A percentile compares a stretch with the other conserved stretches of the same genome.
Conservation (phyloP, 2,329 filamentous ascomycete genomes). For the Fusarium coffeatum region DNA sequence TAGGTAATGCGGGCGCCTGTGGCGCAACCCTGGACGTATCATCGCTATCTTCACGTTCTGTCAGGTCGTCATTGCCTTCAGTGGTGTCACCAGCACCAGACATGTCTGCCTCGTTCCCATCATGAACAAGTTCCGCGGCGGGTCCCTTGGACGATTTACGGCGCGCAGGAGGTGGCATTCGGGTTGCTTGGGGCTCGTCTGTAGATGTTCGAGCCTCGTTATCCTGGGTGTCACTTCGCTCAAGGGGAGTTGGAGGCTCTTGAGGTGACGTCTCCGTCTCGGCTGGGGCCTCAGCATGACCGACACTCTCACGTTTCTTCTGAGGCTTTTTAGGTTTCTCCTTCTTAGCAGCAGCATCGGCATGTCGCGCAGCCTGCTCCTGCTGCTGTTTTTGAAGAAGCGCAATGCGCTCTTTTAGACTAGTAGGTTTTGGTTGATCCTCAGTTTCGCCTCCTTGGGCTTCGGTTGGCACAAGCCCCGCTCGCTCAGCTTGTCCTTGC, state of each 20-base stretch:
- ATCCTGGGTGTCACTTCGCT: constrained; percentile 63
- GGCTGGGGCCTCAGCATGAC: constrained; percentile 47
- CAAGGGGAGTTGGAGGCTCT: constrained; percentile 49
- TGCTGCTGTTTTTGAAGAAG: constrained; percentile 92
- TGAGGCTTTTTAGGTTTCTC: constrained; percentile 84
- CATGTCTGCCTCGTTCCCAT: constrained; percentile 74
- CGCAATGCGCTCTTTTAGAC: constrained; percentile 94
- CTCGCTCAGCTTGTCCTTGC: constrained; percentile 73
- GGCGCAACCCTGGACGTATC: constrained; percentile 61
- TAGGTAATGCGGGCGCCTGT: constrained; percentile 53
- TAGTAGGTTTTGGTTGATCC: constrained; percentile 90
- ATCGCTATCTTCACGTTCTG: constrained; percentile 81
- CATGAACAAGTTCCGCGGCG: constrained; percentile 58
- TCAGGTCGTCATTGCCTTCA: constrained; percentile 69
- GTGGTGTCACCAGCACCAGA: constrained; percentile 73
- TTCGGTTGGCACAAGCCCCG: constrained; percentile 66
- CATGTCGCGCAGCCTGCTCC: constrained; percentile 86
- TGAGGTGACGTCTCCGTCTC: constrained; percentile 49
- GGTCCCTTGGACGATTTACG: constrained; percentile 65
- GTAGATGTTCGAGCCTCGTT: constrained; percentile 61
- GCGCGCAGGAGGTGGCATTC: constrained; percentile 58
- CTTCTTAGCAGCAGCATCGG: constrained; percentile 81
- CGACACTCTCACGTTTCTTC: constrained; percentile 71
- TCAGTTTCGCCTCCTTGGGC: constrained; percentile 69
- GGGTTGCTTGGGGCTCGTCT: constrained; percentile 56